Percentiles rank a stretch among this genome's conserved stretches.
phyloP scores from a whole-genome alignment of 257 asterid genomes.

The Prunella vulgaris region DNA sequence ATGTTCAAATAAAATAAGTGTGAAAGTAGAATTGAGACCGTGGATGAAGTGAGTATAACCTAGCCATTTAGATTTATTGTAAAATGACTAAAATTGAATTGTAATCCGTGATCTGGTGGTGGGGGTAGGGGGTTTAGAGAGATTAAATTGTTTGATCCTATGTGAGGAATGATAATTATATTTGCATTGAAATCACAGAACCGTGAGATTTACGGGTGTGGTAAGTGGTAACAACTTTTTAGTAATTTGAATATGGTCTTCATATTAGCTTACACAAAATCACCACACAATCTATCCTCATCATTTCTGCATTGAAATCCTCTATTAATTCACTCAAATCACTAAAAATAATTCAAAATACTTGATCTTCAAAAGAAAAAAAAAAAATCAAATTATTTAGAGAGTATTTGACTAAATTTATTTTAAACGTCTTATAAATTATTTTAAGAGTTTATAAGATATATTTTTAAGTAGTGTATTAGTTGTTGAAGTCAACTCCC shows the following conservation, averaged over 20 bases:
- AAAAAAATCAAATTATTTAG: too few species aligned
- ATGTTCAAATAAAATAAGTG: too few species aligned
- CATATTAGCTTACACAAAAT: slow-evolving; percentile 10
- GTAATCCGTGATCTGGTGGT: background rate
- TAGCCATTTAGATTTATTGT: too few species aligned
- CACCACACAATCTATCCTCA: background rate
- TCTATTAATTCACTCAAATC: background rate
- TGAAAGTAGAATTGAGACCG: too few species aligned
- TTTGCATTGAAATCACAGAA: slow-evolving; percentile 8
- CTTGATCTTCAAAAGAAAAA: too few species aligned
- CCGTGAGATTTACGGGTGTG: slow-evolving; percentile 24
- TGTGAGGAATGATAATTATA: background rate
- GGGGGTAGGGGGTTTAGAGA: background rate
- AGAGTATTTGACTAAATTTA: too few species aligned
- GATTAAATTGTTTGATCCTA: background rate
- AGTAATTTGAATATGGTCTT: slow-evolving; percentile 21
- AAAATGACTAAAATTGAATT: background rate
- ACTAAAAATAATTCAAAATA: background rate
- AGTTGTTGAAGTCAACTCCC: too few species aligned
- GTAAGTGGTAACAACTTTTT: background rate
- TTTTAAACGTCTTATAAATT: too few species aligned
- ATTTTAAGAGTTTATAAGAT: too few species aligned
- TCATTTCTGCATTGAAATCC: slow-evolving; percentile 7
- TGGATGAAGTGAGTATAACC: too few species aligned
- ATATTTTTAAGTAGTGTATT: too few species aligned